phyloP scores from a whole-genome alignment of 352 stramenopile genomes.

The Aphanomyces astaci region DNA sequence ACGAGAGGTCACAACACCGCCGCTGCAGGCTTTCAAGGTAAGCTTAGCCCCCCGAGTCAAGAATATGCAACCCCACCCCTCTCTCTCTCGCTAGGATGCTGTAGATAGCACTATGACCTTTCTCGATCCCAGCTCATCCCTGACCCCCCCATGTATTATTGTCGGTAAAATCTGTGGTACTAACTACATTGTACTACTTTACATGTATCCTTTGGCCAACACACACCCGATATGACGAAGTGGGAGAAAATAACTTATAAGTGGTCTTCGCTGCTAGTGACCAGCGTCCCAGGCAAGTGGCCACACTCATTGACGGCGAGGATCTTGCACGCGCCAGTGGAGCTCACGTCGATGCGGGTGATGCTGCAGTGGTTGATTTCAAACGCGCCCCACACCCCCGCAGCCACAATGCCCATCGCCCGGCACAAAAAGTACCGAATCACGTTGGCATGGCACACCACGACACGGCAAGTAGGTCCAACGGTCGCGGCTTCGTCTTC shows the following conservation, averaged over 20 bases:
- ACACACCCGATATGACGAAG: background rate
- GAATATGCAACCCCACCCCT: no score
- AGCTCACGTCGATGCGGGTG: conserved; percentile 65
- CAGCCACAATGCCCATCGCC: conserved; percentile 47
- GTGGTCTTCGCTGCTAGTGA: conserved; percentile 80
- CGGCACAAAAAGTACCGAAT: conserved; percentile 78
- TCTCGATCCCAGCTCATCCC: no score
- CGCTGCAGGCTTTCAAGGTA: no score
- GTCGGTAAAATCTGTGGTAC: no score
- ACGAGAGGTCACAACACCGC: no score
- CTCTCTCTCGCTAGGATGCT: no score
- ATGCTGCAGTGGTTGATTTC: conserved; percentile 82
- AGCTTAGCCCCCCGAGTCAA: no score
- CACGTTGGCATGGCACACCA: conserved; percentile 78
- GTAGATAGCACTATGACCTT: no score
- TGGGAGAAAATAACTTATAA: conserved; percentile 26
- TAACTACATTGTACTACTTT: no score
- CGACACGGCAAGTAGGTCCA: conserved; percentile 37
- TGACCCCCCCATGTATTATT: no score
- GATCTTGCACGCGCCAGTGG: conserved; percentile 60
- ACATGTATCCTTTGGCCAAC: no score
- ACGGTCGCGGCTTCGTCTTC: no score
- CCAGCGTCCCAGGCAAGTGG: conserved; percentile 62
- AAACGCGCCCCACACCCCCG: conserved; percentile 65
- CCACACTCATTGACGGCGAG: conserved; percentile 73